Percentiles rank a stretch among this genome's conserved stretches.
Conservation (phyloP, 2,329 filamentous ascomycete genomes). For the Juglanconis oblonga region DNA sequence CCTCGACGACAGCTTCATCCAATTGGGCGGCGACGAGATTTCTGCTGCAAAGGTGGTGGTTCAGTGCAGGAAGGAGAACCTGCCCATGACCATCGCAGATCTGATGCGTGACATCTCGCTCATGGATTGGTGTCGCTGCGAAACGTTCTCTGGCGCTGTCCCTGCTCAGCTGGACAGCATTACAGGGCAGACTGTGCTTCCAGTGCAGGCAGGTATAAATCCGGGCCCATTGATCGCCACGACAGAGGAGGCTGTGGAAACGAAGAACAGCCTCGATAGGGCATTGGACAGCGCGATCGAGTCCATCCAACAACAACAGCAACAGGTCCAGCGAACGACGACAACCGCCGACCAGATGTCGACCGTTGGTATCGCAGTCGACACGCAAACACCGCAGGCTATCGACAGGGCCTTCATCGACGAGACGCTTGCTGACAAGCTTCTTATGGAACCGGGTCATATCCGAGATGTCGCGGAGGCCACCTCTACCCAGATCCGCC, state of each 20-base stretch:
- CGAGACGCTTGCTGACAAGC: slow-evolving; percentile 38
- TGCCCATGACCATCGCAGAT: slow-evolving; percentile 40
- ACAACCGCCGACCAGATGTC: background rate
- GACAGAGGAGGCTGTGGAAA: background rate
- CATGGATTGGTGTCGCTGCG: slow-evolving; percentile 40
- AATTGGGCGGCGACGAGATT: slow-evolving; percentile 44
- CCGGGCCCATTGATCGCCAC: background rate
- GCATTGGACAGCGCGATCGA: slow-evolving; percentile 2
- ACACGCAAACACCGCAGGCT: slow-evolving; percentile 15
- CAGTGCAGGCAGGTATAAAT: background rate
- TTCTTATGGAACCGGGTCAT: slow-evolving; percentile 38
- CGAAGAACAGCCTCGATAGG: background rate
- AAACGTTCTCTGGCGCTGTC: background rate
- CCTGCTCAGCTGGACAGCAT: background rate
- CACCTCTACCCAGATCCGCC: slow-evolving; percentile 44
- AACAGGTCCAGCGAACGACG: background rate
- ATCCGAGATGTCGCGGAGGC: slow-evolving; percentile 49
- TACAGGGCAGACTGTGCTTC: background rate
- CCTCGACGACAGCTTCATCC: slow-evolving; percentile 42
- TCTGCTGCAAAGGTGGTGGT: slow-evolving; percentile 43
- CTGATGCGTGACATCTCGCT: slow-evolving; percentile 40
- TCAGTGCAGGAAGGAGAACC: slow-evolving; percentile 40
- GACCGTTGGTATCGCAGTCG: slow-evolving; percentile 9
- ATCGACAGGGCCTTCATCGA: slow-evolving; percentile 36
- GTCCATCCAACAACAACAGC: slow-evolving; percentile 3